These are phyloP conservation scores for Halophytophthora batemanensis DNA, from an alignment of 352 stramenopile species.

Conservation along the genomic window DNA sequence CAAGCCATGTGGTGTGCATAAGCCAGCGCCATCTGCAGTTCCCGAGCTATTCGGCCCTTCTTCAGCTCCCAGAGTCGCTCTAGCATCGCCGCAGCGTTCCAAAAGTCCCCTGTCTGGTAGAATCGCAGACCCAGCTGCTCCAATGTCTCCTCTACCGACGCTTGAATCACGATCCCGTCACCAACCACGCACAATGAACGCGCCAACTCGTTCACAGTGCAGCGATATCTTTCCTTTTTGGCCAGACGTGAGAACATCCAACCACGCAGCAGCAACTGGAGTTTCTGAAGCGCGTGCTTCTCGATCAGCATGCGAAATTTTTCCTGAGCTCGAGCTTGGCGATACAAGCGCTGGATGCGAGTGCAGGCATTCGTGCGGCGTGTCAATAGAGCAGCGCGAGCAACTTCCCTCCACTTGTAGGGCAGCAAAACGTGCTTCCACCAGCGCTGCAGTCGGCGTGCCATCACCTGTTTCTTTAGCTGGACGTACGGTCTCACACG, in stretches of 20 bases:
- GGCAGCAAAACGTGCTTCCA: slow-evolving; percentile 29
- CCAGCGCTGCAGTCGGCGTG: slow-evolving; percentile 36
- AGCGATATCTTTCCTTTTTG: slow-evolving; percentile 37
- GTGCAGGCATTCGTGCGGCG: slow-evolving; percentile 26
- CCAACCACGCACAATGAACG: slow-evolving; percentile 2
- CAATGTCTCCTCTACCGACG: slow-evolving; percentile 32
- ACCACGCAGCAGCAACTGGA: slow-evolving; percentile 31
- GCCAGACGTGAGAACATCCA: slow-evolving; percentile 48
- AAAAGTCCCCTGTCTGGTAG: slow-evolving; percentile 48
- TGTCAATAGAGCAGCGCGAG: background rate
- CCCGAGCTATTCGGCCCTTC: slow-evolving; percentile 4
- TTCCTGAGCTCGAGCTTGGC: slow-evolving; percentile 20
- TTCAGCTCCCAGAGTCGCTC: slow-evolving; percentile 26
- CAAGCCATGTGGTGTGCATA: slow-evolving; percentile 71
- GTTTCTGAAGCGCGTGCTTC: slow-evolving; percentile 29
- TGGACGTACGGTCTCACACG: slow-evolving; percentile 39
- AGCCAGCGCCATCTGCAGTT: slow-evolving; percentile 31
- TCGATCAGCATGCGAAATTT: slow-evolving; percentile 31
- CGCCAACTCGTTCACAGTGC: slow-evolving; percentile 23
- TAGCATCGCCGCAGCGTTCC: slow-evolving; percentile 50
- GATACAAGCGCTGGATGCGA: slow-evolving; percentile 48
- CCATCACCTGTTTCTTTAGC: slow-evolving; percentile 52
- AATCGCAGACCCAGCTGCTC: slow-evolving; percentile 34
- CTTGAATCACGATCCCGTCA: slow-evolving; percentile 12
- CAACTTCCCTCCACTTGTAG: slow-evolving; percentile 29